These are phyloP conservation scores for Spergularia marina DNA, from an alignment of 148 eudicot species.

Conservation along the genomic window DNA sequence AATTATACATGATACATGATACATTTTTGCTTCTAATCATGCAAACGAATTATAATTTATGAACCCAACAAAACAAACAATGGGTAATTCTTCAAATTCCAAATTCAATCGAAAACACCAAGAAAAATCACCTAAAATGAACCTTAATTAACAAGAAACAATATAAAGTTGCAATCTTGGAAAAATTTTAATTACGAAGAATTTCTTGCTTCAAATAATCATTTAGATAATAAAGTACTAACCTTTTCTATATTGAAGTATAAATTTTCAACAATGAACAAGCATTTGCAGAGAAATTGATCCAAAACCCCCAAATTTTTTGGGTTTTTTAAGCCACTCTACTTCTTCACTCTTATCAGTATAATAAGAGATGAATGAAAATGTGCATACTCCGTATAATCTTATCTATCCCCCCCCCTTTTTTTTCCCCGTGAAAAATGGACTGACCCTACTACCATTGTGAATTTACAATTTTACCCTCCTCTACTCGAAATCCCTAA, in stretches of 20 bases:
- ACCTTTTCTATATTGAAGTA: conserved; percentile 9
- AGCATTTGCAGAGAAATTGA: conserved; percentile 19
- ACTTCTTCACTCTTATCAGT: neutral
- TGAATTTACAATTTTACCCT: conserved; percentile 23
- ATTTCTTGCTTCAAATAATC: neutral
- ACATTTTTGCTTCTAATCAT: neutral
- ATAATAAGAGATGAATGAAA: neutral
- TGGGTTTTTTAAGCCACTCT: neutral
- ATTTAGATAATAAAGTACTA: neutral
- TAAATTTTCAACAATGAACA: conserved; percentile 16
- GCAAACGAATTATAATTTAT: neutral
- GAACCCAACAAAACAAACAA: neutral
- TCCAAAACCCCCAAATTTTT: neutral
- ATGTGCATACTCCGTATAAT: conserved; percentile 6
- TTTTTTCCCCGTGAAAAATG: neutral
- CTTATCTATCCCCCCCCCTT: conserved; percentile 31
- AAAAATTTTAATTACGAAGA: neutral
- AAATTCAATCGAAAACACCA: neutral
- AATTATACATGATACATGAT: neutral
- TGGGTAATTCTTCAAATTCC: neutral
- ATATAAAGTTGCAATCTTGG: neutral
- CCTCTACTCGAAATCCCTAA: conserved; percentile 1
- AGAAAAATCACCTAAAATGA: neutral
- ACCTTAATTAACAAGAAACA: neutral
- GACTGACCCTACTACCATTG: neutral